Conservation (phyloP, 2,329 filamentous ascomycete species). For the Colletotrichum siamense region DNA sequence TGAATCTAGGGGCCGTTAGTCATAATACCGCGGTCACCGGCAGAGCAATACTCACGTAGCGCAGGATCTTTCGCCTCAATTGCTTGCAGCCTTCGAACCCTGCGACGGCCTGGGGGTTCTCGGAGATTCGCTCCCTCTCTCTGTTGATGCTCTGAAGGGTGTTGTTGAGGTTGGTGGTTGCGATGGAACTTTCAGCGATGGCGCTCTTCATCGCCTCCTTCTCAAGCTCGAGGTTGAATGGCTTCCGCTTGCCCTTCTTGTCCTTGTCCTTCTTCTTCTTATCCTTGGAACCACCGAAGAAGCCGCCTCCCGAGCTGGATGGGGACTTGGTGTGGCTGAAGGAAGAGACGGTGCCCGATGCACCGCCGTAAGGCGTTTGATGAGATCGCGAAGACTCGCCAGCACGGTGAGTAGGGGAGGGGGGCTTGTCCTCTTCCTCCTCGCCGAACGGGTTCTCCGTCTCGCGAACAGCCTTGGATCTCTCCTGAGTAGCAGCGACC, state of each 20-base stretch:
- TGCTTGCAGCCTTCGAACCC: slow-evolving; percentile 88
- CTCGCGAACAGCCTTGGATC: slow-evolving; percentile 83
- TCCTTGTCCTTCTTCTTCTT: slow-evolving; percentile 56
- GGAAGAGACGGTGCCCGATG: slow-evolving; percentile 15
- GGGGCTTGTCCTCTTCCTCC: slow-evolving; percentile 62
- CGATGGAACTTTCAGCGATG: slow-evolving; percentile 89
- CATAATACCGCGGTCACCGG: not conserved
- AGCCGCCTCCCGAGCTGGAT: slow-evolving; percentile 39
- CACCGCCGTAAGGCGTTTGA: slow-evolving; percentile 29
- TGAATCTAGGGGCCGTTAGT: slow-evolving; percentile 69
- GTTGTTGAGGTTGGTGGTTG: slow-evolving; percentile 90
- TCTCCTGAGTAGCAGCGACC: slow-evolving; percentile 75
- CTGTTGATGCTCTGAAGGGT: slow-evolving; percentile 89
- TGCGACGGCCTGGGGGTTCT: slow-evolving; percentile 76
- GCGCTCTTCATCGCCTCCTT: slow-evolving; percentile 84
- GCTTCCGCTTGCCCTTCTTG: slow-evolving; percentile 63
- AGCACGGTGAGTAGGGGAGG: slow-evolving; percentile 26
- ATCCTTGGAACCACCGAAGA: slow-evolving; percentile 50
- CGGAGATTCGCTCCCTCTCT: slow-evolving; percentile 85
- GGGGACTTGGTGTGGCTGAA: slow-evolving; percentile 42
- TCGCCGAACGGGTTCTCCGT: slow-evolving; percentile 76
- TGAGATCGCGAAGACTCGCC: slow-evolving; percentile 28
- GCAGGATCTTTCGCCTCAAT: slow-evolving; percentile 81
- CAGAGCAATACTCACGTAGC: slow-evolving; percentile 65
- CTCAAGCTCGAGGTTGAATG: slow-evolving; percentile 87